Evolutionary conservation across 768 basidiomycete genomes (phyloP), one percentile per base, ranked within the genome.

Genomic region (Gymnopilus junonius): DNA sequence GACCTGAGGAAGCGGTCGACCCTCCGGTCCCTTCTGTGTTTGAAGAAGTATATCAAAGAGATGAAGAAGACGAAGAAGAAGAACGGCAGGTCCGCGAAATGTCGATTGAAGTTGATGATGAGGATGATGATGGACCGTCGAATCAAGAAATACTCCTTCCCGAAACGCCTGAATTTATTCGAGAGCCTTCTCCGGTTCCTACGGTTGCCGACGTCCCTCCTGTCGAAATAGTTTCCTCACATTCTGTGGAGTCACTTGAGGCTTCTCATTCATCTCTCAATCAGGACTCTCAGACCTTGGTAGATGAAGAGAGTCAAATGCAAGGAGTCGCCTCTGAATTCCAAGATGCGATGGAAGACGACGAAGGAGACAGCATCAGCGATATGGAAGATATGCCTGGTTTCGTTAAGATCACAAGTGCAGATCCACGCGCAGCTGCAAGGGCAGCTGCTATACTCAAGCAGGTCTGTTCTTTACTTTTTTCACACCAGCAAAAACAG

Each of bases 361-460:
- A 59, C 14, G 82, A 77, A 23, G 71, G 69, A 5, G 69, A 66
- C 40, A 64, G 68, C 3, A 67, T 65, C 23, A 71, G 69, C 31
- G 79, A 79, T 46, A 77, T 77, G 4, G 79, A 80, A 8, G 68
- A 75, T 17, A 84, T 86, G 53, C 74, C 79, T 14, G 84, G 84
- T n/a, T 78, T 96, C 5, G 87, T 97, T 65, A 90, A 92, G 77
- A 92, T 97, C 64, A 89, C 89, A 2, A 94, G 92, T 62, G 85
- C 87, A 21, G 92, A 97, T 74, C 92, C 95, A 2, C 82, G 83
- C 62, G 93, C 93, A 17, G 95, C 95, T 48, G 95, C 95, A 2
- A 80, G 93, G 51, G 95, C 95, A n/a, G 95, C 93, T 34, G 95
- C 95, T 0, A 95, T 97, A 62, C 80, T 97, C 68, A 94, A 92